Conservation (phyloP, 1,139 yeast species). For the Debaryomycetaceae sp. region DNA sequence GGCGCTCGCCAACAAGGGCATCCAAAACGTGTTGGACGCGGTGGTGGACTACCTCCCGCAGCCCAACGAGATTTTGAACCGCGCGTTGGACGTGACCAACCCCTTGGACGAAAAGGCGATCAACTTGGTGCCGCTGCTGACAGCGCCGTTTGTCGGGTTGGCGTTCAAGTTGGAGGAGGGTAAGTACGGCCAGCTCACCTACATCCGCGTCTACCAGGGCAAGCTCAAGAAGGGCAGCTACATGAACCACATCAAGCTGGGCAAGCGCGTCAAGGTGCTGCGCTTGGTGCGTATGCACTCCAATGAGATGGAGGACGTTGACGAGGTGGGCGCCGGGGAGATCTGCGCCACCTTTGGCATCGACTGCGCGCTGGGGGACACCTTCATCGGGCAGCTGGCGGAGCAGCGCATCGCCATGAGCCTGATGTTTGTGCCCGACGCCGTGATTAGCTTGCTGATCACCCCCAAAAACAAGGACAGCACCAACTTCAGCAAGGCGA, state of each 20-base stretch:
- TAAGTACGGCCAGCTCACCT: constrained; percentile 93
- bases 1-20: constrained; percentile 92
- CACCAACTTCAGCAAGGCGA: constrained; percentile 85
- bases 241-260: constrained; percentile 85
- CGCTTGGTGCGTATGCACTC: constrained; percentile 98
- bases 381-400: constrained; percentile 76
- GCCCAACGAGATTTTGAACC: constrained; percentile 88
- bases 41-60: constrained; percentile 94
- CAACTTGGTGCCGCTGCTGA: constrained; percentile 66
- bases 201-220: constrained; percentile 96
- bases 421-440: constrained; percentile 98
- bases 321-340: constrained; percentile 95
- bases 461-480: constrained; percentile 87
- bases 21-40: constrained; percentile 93
- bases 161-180: constrained; percentile 99
- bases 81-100: constrained; percentile 70
- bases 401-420: constrained; percentile 81
- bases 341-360: constrained; percentile 99
- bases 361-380: constrained; percentile 99
- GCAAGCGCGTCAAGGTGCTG: constrained; percentile 91
- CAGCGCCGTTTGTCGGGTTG: constrained; percentile 85
- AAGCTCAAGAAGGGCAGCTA: constrained; percentile 84
- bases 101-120: constrained; percentile 65
- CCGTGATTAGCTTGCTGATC: constrained; percentile 90
- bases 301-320: constrained; percentile 96